Conservation (phyloP, 2,329 filamentous ascomycete species). For the Xylaria sp. region DNA sequence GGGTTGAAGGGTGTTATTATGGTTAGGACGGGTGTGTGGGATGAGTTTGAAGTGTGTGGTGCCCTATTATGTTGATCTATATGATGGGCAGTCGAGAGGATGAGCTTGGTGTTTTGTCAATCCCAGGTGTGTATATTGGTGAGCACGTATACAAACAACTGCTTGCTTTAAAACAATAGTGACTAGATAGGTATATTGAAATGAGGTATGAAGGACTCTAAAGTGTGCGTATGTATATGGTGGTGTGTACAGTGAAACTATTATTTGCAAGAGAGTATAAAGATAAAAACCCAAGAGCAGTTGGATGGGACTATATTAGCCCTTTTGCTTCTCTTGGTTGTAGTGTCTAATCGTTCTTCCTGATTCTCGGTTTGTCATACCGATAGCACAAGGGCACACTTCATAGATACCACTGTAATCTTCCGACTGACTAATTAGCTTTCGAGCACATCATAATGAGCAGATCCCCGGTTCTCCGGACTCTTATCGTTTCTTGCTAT, state of each 20-base stretch:
- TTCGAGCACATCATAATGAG: conserved; percentile 18
- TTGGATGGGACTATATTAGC: conserved; percentile 24
- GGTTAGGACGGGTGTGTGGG: not conserved
- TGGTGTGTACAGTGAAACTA: conserved; percentile 11
- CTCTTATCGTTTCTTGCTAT: conserved; percentile 11
- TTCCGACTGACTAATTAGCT: conserved; percentile 31
- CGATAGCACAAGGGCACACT: conserved; percentile 12
- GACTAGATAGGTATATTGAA: not conserved
- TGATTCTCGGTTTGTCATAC: conserved; percentile 36
- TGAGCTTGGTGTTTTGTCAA: not conserved
- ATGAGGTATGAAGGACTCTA: not conserved
- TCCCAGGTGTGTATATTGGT: not conserved
- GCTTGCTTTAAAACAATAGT: conserved; percentile 1
- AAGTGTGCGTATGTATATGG: conserved; percentile 10
- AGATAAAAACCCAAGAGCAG: conserved; percentile 17
- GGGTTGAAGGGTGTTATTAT: not conserved
- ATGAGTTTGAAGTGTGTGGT: not conserved
- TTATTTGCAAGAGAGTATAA: not conserved
- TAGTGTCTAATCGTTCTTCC: conserved; percentile 6
- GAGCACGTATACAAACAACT: not conserved
- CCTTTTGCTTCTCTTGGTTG: not conserved
- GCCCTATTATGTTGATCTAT: not conserved
- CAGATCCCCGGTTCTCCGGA: conserved; percentile 10
- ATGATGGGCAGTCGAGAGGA: not conserved
- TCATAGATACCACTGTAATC: conserved; percentile 5